A percentile compares a stretch with the other conserved stretches of the same genome.
Conservation (phyloP, 306 rosid genomes). For the Gastrolobium villosum region DNA sequence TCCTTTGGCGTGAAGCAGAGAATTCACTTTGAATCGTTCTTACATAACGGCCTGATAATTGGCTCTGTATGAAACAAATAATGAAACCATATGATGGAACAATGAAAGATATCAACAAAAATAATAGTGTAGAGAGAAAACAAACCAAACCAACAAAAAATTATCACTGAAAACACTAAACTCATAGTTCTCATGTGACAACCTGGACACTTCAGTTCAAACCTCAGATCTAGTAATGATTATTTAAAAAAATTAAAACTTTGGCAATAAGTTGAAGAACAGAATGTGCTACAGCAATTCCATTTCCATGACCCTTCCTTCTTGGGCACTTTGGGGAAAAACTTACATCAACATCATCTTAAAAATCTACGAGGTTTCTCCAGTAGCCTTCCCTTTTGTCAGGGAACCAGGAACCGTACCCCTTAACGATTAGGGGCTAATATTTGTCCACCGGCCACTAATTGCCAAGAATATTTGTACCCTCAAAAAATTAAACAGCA, state of each 20-base stretch:
- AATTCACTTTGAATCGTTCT: constrained; percentile 50
- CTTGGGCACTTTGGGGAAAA: not conserved
- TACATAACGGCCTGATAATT: constrained; percentile 54
- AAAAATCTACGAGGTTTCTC: not conserved
- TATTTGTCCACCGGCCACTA: not conserved
- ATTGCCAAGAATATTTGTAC: not conserved
- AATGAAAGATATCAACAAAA: constrained; percentile 9
- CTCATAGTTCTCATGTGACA: not conserved
- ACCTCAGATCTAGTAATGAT: not conserved
- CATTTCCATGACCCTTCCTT: constrained; percentile 13
- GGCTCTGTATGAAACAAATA: constrained; percentile 54
- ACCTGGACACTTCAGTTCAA: constrained; percentile 7
- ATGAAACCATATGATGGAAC: constrained; percentile 17
- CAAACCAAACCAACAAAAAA: not conserved
- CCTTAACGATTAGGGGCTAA: not conserved
- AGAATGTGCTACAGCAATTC: constrained; percentile 19
- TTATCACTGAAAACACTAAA: not conserved
- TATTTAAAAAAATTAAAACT: not conserved
- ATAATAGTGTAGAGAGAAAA: not conserved
- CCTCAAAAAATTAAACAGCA: not conserved
- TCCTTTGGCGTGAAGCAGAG: constrained; percentile 64
- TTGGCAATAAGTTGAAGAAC: not conserved
- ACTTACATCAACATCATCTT: not conserved
- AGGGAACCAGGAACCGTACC: not conserved
- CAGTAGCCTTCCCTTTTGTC: not conserved